Base-by-base conservation (phyloP, 108 stramenopile genomes). In the Skeletonema potamos region DNA sequence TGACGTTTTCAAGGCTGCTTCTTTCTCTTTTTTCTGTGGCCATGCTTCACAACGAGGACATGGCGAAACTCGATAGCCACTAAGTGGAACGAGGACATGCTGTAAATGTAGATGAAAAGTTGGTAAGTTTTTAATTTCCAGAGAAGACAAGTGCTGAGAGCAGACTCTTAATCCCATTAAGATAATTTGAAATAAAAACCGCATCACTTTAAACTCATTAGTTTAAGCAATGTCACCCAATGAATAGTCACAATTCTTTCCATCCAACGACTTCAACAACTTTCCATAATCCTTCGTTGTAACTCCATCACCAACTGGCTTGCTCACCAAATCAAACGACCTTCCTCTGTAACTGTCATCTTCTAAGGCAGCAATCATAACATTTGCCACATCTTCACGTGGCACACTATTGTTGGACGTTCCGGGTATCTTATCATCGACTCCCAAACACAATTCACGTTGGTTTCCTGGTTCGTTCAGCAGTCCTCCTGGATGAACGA, bases 401-500 rank as follows among this genome's bases (percentile, higher is more conserved):
- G 91, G 91, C 1, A 94, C 82, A 34, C 85, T 85, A 46, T 92
- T 86, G 32, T 86, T 85, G 1, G 75, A 70, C 15, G 83, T 85
- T 41, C 86, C 79, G n/a, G 85, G 77, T 12, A 87, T 54, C 29
- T 39, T 72, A 68, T 95, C 94, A 78, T 95, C 89, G 7, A 91
- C 85, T n/a, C 86, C 92, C 4, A 90, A 41, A 8, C 90, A 74
- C 20, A 95, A 68, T 58, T 83, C 86, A 13, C 89, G 88, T 76
- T 95, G 78, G 43, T 84, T 82, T 2, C 92, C 91, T 2, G 77
- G 78, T 72, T 92, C 85, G 64, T 95, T 92, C 15, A 89, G 37
- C 43, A 95, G 69, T 1, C 94, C 94, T 17, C 94, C 94, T 7
- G 94, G 92, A 76, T 95, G 94, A n/a, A 95, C 83, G 62, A 93